A percentile compares a stretch with the other conserved stretches of the same genome.
Evolutionary conservation across 768 basidiomycete genomes (phyloP).

Genomic region (Kwoniella sp.): DNA sequence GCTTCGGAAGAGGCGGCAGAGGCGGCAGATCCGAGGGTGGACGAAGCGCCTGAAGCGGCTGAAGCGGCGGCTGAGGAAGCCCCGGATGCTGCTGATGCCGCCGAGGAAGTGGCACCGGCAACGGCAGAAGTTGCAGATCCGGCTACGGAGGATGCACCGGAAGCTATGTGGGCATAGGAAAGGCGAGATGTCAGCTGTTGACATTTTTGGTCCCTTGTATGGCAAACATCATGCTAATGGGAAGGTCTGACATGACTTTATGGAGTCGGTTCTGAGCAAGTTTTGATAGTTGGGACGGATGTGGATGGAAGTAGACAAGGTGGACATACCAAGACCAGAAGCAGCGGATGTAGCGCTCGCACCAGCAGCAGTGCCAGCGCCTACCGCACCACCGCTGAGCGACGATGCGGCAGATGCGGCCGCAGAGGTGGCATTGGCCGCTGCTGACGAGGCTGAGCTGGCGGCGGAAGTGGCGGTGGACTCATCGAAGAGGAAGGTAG

Average conservation of each 20-base stretch:
- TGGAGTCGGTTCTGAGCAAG: too few species aligned
- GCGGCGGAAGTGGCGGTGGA: conserved; percentile 5
- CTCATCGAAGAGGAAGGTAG: conserved; percentile 34
- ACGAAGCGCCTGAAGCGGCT: conserved; percentile 19
- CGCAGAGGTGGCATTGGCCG: conserved; percentile 17
- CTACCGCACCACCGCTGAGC: not conserved
- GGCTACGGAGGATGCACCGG: conserved; percentile 3
- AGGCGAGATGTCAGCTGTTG: too few species aligned
- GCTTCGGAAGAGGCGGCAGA: conserved; percentile 2
- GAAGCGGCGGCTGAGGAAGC: conserved; percentile 13
- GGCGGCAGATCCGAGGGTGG: not conserved
- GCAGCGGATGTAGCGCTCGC: conserved; percentile 13
- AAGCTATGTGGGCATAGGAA: too few species aligned
- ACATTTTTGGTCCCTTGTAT: too few species aligned
- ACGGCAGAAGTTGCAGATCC: conserved; percentile 8
- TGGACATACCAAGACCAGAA: conserved; percentile 8
- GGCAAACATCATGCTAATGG: too few species aligned
- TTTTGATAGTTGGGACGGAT: too few species aligned
- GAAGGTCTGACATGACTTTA: too few species aligned
- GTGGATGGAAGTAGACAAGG: too few species aligned
- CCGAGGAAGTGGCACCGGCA: conserved; percentile 13
- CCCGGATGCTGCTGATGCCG: conserved; percentile 8
- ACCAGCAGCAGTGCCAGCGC: conserved; percentile 13
- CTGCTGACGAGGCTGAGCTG: conserved; percentile 1
- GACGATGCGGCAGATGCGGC: conserved; percentile 12